These are phyloP conservation scores for Abelmoschus esculentus DNA, from an alignment of 345 rosid species.

Conservation along the genomic window DNA sequence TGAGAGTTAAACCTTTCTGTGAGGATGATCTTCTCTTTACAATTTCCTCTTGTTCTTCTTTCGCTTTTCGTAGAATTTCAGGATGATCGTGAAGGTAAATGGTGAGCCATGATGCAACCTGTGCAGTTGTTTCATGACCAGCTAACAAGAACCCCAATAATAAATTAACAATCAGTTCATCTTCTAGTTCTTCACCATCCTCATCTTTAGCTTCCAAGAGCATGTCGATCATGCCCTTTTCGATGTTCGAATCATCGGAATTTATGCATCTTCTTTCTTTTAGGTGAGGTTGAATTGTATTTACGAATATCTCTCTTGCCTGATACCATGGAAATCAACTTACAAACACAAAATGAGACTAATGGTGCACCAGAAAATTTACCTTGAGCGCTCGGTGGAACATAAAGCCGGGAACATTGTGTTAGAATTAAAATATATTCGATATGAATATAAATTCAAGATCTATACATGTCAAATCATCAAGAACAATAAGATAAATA, in stretches of 20 bases:
- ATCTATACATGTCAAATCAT: no score
- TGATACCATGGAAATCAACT: no score
- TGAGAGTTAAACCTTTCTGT: not conserved
- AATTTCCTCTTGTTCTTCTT: not conserved
- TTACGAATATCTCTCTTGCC: no score
- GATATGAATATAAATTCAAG: no score
- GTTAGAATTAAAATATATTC: no score
- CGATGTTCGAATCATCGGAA: not conserved
- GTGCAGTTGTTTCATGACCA: slow-evolving; percentile 30
- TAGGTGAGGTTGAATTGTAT: no score
- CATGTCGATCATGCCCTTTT: not conserved
- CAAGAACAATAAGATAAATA: no score
- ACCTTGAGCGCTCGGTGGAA: slow-evolving; percentile 27
- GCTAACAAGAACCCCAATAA: slow-evolving; percentile 22
- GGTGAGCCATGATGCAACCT: slow-evolving; percentile 18
- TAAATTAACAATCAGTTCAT: slow-evolving; percentile 19
- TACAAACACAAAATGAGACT: no score
- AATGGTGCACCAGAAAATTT: not conserved
- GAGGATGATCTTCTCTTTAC: not conserved
- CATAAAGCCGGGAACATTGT: slow-evolving; percentile 32
- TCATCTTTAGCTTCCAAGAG: not conserved
- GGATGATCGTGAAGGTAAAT: slow-evolving; percentile 11
- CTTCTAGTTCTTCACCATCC: not conserved
- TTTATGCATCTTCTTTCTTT: not conserved
- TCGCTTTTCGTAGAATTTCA: slow-evolving; percentile 12